Evolutionary conservation across 345 rosid species (phyloP).

Genomic region (Bruguiera parviflora): DNA sequence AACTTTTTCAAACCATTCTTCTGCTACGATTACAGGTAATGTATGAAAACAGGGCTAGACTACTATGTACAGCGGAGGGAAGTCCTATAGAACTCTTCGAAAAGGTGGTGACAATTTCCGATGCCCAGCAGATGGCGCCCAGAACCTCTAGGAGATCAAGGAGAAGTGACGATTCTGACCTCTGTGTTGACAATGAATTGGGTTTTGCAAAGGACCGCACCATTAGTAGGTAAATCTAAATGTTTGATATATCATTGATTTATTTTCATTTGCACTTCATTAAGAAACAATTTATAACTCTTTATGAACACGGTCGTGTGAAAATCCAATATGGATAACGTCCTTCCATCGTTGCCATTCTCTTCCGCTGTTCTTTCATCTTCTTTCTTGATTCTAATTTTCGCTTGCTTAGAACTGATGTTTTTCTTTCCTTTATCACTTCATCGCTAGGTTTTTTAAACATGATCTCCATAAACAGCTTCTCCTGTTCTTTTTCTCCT

Average conservation of each 20-base stretch:
- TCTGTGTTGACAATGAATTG: conserved; percentile 91
- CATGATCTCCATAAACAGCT: neutral
- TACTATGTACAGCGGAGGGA: conserved; percentile 85
- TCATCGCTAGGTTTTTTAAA: neutral
- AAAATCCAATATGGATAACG: too few relatives aligned
- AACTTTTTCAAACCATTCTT: neutral
- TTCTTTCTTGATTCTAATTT: too few relatives aligned
- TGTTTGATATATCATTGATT: neutral
- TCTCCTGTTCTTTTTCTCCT: too few relatives aligned
- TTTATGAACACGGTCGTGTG: too few relatives aligned
- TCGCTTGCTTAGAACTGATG: too few relatives aligned
- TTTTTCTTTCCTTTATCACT: too few relatives aligned
- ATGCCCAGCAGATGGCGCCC: conserved; percentile 70
- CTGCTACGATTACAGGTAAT: conserved; percentile 53
- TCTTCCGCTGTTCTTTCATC: too few relatives aligned
- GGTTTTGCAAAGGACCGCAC: conserved; percentile 99
- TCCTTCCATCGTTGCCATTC: too few relatives aligned
- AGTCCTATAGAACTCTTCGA: conserved; percentile 70
- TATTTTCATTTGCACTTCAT: too few relatives aligned
- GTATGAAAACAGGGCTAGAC: conserved; percentile 84
- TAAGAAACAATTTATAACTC: too few relatives aligned
- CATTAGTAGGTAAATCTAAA: conserved; percentile 63
- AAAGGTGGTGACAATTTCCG: conserved; percentile 64
- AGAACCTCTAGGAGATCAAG: conserved; percentile 82
- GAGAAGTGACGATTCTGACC: conserved; percentile 68